Conservation (phyloP, 2,329 filamentous ascomycete species). For the Tolypocladium pustulatum region DNA sequence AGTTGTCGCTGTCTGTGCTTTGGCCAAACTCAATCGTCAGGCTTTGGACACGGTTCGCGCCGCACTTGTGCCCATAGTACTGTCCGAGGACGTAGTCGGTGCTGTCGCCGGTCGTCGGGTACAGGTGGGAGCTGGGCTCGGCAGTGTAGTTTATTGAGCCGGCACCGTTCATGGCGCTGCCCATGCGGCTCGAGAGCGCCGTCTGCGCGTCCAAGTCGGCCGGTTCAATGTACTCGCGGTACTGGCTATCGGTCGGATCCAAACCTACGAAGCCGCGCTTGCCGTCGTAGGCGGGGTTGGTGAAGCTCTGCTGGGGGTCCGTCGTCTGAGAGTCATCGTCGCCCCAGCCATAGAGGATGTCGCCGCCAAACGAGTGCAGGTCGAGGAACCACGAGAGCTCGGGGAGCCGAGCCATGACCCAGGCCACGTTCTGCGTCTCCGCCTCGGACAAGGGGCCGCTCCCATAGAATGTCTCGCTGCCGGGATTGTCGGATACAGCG, state of each 20-base stretch:
- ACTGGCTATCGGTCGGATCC: slow-evolving; percentile 18
- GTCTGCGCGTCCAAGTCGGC: slow-evolving; percentile 23
- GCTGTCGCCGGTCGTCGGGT: slow-evolving; percentile 33
- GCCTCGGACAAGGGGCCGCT: slow-evolving; percentile 41
- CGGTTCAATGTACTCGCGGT: slow-evolving; percentile 34
- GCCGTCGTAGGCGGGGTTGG: slow-evolving; percentile 39
- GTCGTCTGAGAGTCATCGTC: slow-evolving; percentile 40
- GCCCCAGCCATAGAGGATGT: slow-evolving; percentile 47
- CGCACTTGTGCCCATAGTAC: slow-evolving; percentile 25
- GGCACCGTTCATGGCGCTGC: slow-evolving; percentile 26
- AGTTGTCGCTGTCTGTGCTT: slow-evolving; percentile 7
- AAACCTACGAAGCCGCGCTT: slow-evolving; percentile 35
- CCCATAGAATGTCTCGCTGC: slow-evolving; percentile 39
- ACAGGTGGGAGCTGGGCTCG: slow-evolving; percentile 28
- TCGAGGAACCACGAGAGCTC: slow-evolving; percentile 48
- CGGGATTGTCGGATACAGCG: slow-evolving; percentile 26
- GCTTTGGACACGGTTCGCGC: slow-evolving; percentile 26
- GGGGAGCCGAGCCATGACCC: slow-evolving; percentile 36
- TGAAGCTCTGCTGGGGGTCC: slow-evolving; percentile 37
- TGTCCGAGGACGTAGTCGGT: slow-evolving; percentile 36
- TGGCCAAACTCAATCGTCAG: slow-evolving; percentile 37
- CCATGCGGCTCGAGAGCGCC: slow-evolving; percentile 22
- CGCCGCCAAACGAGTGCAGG: slow-evolving; percentile 41
- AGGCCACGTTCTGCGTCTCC: slow-evolving; percentile 44
- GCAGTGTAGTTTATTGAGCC: slow-evolving; percentile 25